Base-by-base conservation (phyloP, 129 eudicot genomes). In the Ambrosia trifida region DNA sequence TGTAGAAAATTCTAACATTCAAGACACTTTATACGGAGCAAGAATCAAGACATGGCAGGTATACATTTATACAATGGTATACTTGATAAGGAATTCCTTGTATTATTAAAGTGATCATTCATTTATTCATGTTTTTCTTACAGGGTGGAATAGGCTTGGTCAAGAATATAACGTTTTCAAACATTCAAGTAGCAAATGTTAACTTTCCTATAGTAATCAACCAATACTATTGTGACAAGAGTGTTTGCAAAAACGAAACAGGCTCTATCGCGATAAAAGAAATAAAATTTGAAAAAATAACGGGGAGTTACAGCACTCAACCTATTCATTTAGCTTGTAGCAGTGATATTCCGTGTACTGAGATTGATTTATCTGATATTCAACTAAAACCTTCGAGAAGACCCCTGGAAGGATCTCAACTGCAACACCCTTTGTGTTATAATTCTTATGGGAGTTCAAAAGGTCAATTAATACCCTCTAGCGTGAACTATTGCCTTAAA, bases 21-120 rank as follows among this genome's bases (percentile, higher is more conserved):
- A 81, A 38, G 85, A 77, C 45, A 85, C 89, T 2, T 41, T 84
- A 16, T 92, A 80, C 47, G 98, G 98, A 72, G 91, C 83, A 63
- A 69, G 98, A 78, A 92, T 92, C 77, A 92, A 89, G 77, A 92
- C 96, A 72, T 92, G 98, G 96, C 95, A 89, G 95, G 96, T 91
- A 80, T 0, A 5, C 16, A 3, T 1, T 36, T 35, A 6, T 4
- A 14, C 17, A 18, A 7, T 38, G 2, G 10, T 9, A 53, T n/a
- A 60, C 59, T 46, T 28, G 0, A 18, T 31, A 24, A 24, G 28
- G 28, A 24, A 24, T 24, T 24, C 28, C 28, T 24, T 24, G 28
- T 24, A 24, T 24, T 24, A 24, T 24, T 24, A 24, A 24, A 24
- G 28, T 24, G 28, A 24, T 24, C 28, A 24, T 24, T 24, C 28